Conservation (phyloP, 2,329 filamentous ascomycete genomes). For the Talaromyces sp. region DNA sequence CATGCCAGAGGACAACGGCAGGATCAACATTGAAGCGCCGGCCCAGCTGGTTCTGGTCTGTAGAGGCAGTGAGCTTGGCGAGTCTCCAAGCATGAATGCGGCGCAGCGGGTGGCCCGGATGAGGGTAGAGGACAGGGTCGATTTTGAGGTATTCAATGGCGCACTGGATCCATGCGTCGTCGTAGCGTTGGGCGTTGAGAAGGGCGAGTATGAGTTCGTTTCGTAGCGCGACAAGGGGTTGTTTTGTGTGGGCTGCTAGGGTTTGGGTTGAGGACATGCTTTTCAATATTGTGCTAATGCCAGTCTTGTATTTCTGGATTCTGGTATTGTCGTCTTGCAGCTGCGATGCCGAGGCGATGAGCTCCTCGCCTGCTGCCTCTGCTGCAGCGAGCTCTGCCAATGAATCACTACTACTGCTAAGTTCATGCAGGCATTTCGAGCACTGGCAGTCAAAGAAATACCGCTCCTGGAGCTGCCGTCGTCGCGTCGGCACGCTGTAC, state of each 20-base stretch:
- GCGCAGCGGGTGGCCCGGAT: slow-evolving; percentile 48
- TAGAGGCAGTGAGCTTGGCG: slow-evolving; percentile 9
- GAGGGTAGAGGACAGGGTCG: slow-evolving; percentile 47
- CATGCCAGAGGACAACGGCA: slow-evolving; percentile 27
- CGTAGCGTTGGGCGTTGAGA: slow-evolving; percentile 38
- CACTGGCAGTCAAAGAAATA: slow-evolving; percentile 58
- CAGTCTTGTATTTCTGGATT: slow-evolving; percentile 29
- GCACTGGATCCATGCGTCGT: slow-evolving; percentile 46
- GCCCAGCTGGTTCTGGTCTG: neutral
- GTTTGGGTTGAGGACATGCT: slow-evolving; percentile 37
- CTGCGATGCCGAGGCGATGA: neutral
- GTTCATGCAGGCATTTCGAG: slow-evolving; percentile 38
- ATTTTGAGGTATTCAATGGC: slow-evolving; percentile 47
- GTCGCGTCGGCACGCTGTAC: slow-evolving; percentile 45
- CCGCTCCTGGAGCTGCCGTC: slow-evolving; percentile 45
- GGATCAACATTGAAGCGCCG: slow-evolving; percentile 21
- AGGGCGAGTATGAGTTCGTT: slow-evolving; percentile 48
- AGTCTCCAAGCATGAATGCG: slow-evolving; percentile 41
- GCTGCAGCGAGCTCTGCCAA: neutral
- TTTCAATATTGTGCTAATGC: slow-evolving; percentile 34
- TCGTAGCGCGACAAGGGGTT: slow-evolving; percentile 50
- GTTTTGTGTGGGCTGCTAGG: slow-evolving; percentile 32
- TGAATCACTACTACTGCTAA: neutral
- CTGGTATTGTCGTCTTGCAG: slow-evolving; percentile 20
- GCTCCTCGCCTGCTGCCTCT: neutral